Percentiles rank a stretch among this genome's conserved stretches.
Evolutionary conservation across 2,329 filamentous ascomycete genomes (phyloP).

Genomic region (Epichloe festucae): DNA sequence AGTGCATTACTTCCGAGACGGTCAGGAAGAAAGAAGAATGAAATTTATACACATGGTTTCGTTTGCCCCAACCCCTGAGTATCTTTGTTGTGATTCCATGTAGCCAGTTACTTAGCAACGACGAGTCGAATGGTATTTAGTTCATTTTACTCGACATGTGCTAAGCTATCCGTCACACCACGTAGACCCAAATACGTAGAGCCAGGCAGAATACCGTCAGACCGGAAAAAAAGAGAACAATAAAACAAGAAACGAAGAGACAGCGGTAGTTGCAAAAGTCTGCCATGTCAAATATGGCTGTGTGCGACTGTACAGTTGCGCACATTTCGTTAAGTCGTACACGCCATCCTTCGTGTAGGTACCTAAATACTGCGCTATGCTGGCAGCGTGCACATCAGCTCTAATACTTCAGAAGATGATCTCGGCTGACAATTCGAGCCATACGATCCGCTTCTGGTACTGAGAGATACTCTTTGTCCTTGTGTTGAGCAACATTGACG

Average conservation of each 20-base stretch:
- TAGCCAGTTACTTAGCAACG: not conserved
- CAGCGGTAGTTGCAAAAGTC: slow-evolving; percentile 3
- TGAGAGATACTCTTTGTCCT: not conserved
- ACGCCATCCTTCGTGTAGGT: slow-evolving; percentile 1
- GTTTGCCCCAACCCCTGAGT: not conserved
- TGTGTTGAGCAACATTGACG: not conserved
- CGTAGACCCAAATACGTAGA: not conserved
- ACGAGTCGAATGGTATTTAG: not conserved
- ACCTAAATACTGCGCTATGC: not conserved
- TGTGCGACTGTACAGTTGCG: slow-evolving; percentile 7
- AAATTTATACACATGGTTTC: not conserved
- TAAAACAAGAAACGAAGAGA: slow-evolving; percentile 4
- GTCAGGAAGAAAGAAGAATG: too few species aligned
- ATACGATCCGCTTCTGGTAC: not conserved
- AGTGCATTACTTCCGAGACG: too few species aligned
- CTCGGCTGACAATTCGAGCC: not conserved
- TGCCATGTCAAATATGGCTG: slow-evolving; percentile 6
- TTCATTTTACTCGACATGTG: not conserved
- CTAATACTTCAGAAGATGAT: not conserved
- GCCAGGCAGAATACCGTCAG: not conserved
- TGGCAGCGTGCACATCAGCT: not conserved
- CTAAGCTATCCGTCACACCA: slow-evolving; percentile 1
- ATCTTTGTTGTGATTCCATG: not conserved
- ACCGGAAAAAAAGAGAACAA: not conserved
- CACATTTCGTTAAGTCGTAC: slow-evolving; percentile 11